Base-by-base conservation (phyloP, 2,329 filamentous ascomycete genomes). In the Hypoxylon sp. region DNA sequence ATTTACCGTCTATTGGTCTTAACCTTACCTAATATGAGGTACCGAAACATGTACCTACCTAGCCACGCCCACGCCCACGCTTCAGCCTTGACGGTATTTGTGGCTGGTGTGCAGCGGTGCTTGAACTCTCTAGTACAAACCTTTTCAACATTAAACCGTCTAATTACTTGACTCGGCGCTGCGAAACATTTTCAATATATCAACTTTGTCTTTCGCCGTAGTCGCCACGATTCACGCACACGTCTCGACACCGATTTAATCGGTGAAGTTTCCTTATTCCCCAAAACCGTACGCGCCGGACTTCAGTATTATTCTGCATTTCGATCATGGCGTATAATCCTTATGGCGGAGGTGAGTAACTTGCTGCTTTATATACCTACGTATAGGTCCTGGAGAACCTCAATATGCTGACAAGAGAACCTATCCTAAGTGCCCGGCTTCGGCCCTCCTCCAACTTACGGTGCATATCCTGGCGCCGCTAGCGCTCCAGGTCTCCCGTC, bases 361-460 rank as follows among this genome's bases (percentile, higher is more conserved):
- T 71, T 19, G 35, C 29, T 47, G 3, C 11, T 48, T 47, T 14
- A 37, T 42, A 35, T 59, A 14, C 33, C 17, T 17, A 31, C 42
- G n/a, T 31, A 35, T n/a, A 54, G n/a, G 19, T 13, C 35, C 50
- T 14, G n/a, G 11, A 44, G 39, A 22, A 11, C 5, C 22, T 17
- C 52, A 17, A 37, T 54, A 65, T 67, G 53, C 74, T 77, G 44
- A 77, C 48, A 24, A 58, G 11, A 51, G 6, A 26, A 70, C 39
- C 29, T 39, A 29, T 42, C 2, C 71, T 54, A 70, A 85, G 84
- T 79, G 53, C 84, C 86, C 70, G 87, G 88, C 53, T 97, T 94
- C 84, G 92, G 91, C 76, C 87, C 88, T 65, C 91, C 92, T 76
- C 92, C 92, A 57, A 88, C 89, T 73, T 97, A 91, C 82, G 88